These are phyloP conservation scores for Exophiala dermatitidis DNA, from an alignment of 2,329 filamentous ascomycete species.

Conservation along the genomic window DNA sequence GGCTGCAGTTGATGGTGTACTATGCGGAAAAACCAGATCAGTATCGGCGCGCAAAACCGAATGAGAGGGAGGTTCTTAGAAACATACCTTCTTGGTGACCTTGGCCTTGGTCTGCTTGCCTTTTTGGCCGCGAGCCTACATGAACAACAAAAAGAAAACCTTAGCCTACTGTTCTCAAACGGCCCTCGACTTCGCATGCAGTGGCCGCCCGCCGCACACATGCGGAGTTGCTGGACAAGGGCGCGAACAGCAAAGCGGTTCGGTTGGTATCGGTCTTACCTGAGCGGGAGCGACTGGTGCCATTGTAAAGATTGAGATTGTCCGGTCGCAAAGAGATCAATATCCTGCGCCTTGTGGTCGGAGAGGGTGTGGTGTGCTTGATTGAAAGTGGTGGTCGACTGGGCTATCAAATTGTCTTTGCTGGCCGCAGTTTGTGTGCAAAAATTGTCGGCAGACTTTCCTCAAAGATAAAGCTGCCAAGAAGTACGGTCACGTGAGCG, in stretches of 20 bases:
- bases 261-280: constrained; percentile 69
- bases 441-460: constrained; percentile 1
- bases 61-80: background rate
- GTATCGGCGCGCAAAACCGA: background rate
- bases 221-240: constrained; percentile 18
- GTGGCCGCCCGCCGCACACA: background rate
- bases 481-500: background rate
- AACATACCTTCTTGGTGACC: constrained; percentile 43
- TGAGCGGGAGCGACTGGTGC: constrained; percentile 44
- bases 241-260: constrained; percentile 83
- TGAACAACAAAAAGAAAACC: constrained; percentile 43
- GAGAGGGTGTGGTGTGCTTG: background rate
- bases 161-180: constrained; percentile 83
- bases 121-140: constrained; percentile 42
- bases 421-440: background rate
- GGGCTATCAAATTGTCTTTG: background rate
- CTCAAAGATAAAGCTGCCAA: background rate
- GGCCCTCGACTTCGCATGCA: background rate
- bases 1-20: constrained; percentile 99
- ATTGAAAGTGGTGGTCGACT: background rate
- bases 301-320: constrained; percentile 24
- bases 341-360: constrained; percentile 66
- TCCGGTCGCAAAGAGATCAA: constrained; percentile 67
- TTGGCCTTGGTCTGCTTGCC: constrained; percentile 35
- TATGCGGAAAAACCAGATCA: constrained; percentile 33